Conservation (phyloP, 345 rosid species). For the Aquilaria sinensis region DNA sequence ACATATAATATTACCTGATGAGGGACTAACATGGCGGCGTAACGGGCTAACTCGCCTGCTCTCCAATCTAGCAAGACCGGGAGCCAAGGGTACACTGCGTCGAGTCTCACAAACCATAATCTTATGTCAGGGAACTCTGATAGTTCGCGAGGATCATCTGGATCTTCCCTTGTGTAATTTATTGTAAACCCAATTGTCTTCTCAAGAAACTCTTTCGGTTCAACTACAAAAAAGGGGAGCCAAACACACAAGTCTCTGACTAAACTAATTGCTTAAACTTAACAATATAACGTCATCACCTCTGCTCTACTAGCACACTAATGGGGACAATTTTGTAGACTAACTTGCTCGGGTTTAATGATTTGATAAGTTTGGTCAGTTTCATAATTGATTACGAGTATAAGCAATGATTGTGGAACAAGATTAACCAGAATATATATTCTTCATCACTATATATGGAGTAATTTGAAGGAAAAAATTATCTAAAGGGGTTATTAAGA, state of each 20-base stretch:
- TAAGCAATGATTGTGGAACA: not conserved
- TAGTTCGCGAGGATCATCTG: constrained; percentile 57
- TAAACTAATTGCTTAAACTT: too few species aligned
- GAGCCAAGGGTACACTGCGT: constrained; percentile 77
- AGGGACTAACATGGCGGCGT: constrained; percentile 79
- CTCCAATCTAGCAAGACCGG: constrained; percentile 84
- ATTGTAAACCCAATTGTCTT: constrained; percentile 70
- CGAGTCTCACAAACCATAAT: constrained; percentile 88
- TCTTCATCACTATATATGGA: not conserved
- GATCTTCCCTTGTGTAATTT: constrained; percentile 64
- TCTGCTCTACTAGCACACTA: too few species aligned
- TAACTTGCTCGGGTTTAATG: too few species aligned
- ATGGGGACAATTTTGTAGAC: not conserved
- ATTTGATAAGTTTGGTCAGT: too few species aligned
- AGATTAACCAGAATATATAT: not conserved
- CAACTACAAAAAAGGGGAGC: constrained; percentile 21
- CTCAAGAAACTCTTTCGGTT: constrained; percentile 55
- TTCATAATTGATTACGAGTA: too few species aligned
- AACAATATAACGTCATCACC: too few species aligned
- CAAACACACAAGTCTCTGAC: not conserved
- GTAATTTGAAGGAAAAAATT: not conserved
- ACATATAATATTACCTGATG: constrained; percentile 47
- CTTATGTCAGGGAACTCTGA: constrained; percentile 84
- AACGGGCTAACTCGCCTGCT: constrained; percentile 91
- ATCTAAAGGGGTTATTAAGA: not conserved